Conservation (phyloP, 345 rosid genomes). For the Hypericum perforatum region DNA sequence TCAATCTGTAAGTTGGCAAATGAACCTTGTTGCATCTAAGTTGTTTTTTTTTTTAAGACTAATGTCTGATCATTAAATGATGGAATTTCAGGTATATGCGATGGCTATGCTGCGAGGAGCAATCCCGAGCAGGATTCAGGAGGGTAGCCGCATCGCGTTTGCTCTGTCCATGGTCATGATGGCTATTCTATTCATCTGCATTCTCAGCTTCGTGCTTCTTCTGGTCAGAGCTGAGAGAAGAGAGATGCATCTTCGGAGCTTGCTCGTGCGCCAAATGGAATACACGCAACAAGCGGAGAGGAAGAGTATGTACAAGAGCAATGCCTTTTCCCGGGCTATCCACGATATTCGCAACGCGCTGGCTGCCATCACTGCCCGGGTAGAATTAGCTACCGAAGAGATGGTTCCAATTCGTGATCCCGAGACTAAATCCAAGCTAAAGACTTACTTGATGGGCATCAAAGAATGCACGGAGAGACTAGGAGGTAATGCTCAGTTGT, state of each 20-base stretch:
- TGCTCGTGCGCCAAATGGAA: slow-evolving; percentile 60
- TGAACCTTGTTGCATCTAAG: background rate
- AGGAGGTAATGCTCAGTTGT: too few relatives aligned
- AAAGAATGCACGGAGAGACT: too few relatives aligned
- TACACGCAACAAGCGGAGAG: slow-evolving; percentile 68
- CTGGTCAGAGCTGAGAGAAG: slow-evolving; percentile 30
- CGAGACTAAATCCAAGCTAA: slow-evolving; percentile 14
- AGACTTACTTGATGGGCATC: too few relatives aligned
- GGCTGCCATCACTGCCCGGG: slow-evolving; percentile 14
- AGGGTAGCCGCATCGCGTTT: slow-evolving; percentile 16
- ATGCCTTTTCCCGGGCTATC: slow-evolving; percentile 61
- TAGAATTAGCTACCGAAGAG: slow-evolving; percentile 14
- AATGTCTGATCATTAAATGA: background rate
- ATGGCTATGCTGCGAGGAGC: slow-evolving; percentile 31
- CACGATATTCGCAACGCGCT: slow-evolving; percentile 46
- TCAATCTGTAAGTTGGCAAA: slow-evolving; percentile 21
- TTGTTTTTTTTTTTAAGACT: background rate
- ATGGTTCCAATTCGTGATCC: slow-evolving; percentile 10
- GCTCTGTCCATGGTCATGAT: slow-evolving; percentile 21
- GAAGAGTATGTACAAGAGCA: slow-evolving; percentile 68
- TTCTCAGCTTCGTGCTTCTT: slow-evolving; percentile 24
- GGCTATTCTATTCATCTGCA: slow-evolving; percentile 12
- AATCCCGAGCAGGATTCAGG: slow-evolving; percentile 12
- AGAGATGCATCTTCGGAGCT: slow-evolving; percentile 41
- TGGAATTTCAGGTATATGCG: slow-evolving; percentile 42